phyloP scores from a whole-genome alignment of 441 rosid species.

The Euphorbia schlechtendalii region DNA sequence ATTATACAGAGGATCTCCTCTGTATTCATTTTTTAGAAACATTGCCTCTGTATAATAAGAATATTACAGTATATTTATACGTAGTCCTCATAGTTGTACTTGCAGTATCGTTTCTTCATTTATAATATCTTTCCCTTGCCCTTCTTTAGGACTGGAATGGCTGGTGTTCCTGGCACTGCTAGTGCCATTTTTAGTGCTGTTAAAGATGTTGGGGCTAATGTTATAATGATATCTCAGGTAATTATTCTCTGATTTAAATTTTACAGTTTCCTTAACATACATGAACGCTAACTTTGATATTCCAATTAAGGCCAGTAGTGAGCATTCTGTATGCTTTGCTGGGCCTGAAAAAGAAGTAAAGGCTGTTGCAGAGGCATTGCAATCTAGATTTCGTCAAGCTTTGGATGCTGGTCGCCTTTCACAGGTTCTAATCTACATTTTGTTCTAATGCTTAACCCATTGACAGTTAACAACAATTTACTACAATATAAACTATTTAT shows the following conservation, averaged over 20 bases:
- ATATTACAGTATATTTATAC: slow-evolving; percentile 2
- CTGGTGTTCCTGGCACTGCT: slow-evolving; percentile 98
- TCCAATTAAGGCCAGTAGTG: slow-evolving; percentile 76
- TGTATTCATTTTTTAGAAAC: slow-evolving; percentile 1
- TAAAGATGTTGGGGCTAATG: slow-evolving; percentile 97
- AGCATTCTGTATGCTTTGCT: slow-evolving; percentile 95
- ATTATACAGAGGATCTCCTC: slow-evolving; percentile 1
- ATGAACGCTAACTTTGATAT: slow-evolving; percentile 22
- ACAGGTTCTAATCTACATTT: slow-evolving; percentile 42
- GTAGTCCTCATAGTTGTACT: slow-evolving; percentile 5
- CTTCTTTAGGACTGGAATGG: slow-evolving; percentile 87
- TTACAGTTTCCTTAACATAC: slow-evolving; percentile 13
- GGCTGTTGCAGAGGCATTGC: slow-evolving; percentile 75
- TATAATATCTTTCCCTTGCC: slow-evolving; percentile 9
- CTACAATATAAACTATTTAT: too few relatives aligned
- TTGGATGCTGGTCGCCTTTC: slow-evolving; percentile 91
- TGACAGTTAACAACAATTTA: too few relatives aligned
- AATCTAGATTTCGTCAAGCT: slow-evolving; percentile 77
- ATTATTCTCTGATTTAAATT: slow-evolving; percentile 14
- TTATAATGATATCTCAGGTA: slow-evolving; percentile 97
- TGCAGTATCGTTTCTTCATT: background rate
- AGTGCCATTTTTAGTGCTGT: slow-evolving; percentile 88
- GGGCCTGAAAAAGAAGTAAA: slow-evolving; percentile 91
- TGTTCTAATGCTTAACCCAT: too few relatives aligned
- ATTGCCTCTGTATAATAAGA: background rate